These are phyloP conservation scores for Pythium sp. DNA, from an alignment of 352 stramenopile genomes.

Conservation along the genomic window DNA sequence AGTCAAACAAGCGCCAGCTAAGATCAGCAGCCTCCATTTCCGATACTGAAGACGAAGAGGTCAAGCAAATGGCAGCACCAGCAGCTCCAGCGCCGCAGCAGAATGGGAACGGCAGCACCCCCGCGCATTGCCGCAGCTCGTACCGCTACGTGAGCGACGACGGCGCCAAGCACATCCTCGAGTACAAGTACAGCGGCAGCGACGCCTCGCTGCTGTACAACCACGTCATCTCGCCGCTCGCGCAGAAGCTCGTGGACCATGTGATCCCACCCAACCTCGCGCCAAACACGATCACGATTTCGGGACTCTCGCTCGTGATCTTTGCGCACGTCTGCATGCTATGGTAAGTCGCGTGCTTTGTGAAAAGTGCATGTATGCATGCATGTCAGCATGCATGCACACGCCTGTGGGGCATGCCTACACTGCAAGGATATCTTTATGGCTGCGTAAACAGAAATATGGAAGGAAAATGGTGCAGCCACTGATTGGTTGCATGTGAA, in stretches of 20 bases:
- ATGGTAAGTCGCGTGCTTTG: constrained; percentile 29
- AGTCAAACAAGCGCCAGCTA: neutral
- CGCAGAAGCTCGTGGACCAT: constrained; percentile 73
- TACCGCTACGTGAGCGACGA: constrained; percentile 75
- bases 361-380: neutral
- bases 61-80: neutral
- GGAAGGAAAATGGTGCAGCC: neutral
- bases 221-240: constrained; percentile 69
- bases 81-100: neutral
- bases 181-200: constrained; percentile 86
- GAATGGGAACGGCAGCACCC: neutral
- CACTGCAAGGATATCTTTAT: neutral
- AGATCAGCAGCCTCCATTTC: neutral
- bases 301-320: constrained; percentile 65
- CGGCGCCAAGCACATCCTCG: constrained; percentile 61
- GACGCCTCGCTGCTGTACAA: constrained; percentile 85
- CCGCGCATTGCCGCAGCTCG: constrained; percentile 9
- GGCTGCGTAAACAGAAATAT: neutral
- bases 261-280: constrained; percentile 68
- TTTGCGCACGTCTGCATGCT: constrained; percentile 74
- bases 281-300: constrained; percentile 84
- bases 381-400: neutral
- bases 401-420: neutral
- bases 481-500: no score
- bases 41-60: neutral